Base-by-base conservation (phyloP, 2,329 filamentous ascomycete species). In the Xylariaceae sp. region DNA sequence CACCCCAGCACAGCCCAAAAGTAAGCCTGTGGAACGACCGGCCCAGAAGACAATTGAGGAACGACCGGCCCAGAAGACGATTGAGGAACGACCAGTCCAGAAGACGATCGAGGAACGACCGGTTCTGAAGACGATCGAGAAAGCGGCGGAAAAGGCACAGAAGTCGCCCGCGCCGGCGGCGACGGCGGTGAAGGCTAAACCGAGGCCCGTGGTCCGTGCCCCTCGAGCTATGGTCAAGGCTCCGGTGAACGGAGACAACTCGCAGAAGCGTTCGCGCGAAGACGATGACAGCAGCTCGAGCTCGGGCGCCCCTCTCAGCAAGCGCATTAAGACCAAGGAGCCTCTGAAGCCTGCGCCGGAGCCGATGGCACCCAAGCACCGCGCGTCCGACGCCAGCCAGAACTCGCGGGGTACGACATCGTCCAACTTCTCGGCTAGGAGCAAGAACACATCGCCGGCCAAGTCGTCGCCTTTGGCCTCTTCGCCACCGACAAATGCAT, bases 391-490 rank as follows among this genome's bases (percentile, higher is more conserved):
- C 32, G 59, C 59, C 17, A 69, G 63, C 42, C 65, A 68, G 37
- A 63, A 63, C 37, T 67, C 68, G 13, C 64, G 67, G 25, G 57
- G 57, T 19, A 60, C 60, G 14, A 51, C 47, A 17, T 61, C 60
- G 2, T 63, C 67, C 5, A 58, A 54, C 7, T 48, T 58, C 19
- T 65, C 65, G 1, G 54, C 60, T 37, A 70, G 65, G 51, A 62
- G 58, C 50, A 73, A 73, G 54, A 63, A 67, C 40, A 77, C 68
- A 0, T 77, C 74, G 5, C 75, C 74, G 0, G 63, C 64, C 32
- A 80, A 80, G 51, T 80, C 77, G 3, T 80, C 77, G 8, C 77
- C 76, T 4, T 60, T 80, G 13, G 75, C 75, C n/a, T 75, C 75
- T 2, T 80, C 76, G 5, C 75, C 76, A 10, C 76, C 76, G 0